These are phyloP conservation scores for Globisporangium ultimum DNA, from an alignment of 352 stramenopile genomes.

Conservation along the genomic window DNA sequence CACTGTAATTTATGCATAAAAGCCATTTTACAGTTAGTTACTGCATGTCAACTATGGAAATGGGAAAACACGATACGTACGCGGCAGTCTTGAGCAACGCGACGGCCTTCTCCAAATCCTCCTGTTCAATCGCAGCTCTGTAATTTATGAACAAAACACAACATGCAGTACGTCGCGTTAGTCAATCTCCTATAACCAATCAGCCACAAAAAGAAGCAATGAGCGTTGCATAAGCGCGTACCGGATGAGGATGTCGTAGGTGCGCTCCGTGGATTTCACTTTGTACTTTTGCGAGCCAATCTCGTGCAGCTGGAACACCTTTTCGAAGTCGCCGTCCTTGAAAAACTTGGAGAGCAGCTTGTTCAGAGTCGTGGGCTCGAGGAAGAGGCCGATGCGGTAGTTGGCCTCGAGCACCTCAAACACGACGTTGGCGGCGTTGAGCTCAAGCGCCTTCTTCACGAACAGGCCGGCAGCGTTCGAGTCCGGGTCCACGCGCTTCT, in stretches of 20 bases:
- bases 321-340: constrained; percentile 72
- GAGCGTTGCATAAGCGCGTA: constrained; percentile 11
- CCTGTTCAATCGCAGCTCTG: constrained; percentile 68
- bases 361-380: constrained; percentile 78
- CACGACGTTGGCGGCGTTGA: constrained; percentile 61
- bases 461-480: constrained; percentile 71
- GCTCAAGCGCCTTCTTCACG: constrained; percentile 81
- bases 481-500: constrained; percentile 81
- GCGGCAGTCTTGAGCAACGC: constrained; percentile 68
- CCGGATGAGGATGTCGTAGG: constrained; percentile 83
- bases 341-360: constrained; percentile 84
- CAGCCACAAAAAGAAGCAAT: not conserved
- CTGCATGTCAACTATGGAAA: not conserved
- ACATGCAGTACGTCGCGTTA: not conserved
- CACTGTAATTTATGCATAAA: constrained; percentile 23
- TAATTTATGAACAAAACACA: not conserved
- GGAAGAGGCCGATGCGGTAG: constrained; percentile 81
- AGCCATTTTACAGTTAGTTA: too few relatives aligned
- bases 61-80: constrained; percentile 30
- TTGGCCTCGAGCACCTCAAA: constrained; percentile 80
- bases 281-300: constrained; percentile 78
- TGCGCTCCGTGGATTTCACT: constrained; percentile 82
- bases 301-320: constrained; percentile 74
- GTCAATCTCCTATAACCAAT: not conserved
- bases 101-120: constrained; percentile 69